Evolutionary conservation across 768 basidiomycete genomes (phyloP).

Genomic region (Pisolithus tinctorius): DNA sequence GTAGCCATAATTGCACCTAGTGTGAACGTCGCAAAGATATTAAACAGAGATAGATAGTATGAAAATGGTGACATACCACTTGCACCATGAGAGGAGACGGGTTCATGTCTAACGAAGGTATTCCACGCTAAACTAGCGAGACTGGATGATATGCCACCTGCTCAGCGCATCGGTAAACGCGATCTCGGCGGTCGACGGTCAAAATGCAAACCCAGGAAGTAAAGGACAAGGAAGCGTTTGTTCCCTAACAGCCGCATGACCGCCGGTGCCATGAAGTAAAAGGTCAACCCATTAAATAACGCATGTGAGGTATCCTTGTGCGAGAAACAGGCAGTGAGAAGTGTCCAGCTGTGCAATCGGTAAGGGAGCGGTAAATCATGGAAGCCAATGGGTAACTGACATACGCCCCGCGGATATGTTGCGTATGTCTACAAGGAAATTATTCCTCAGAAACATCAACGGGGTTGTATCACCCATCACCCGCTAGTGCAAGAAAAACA

Average conservation of each 20-base stretch:
- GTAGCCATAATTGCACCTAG: constrained; percentile 67
- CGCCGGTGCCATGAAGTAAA: constrained; percentile 66
- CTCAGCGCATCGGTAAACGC: background rate
- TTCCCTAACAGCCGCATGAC: constrained; percentile 61
- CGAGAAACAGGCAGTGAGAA: constrained; percentile 65
- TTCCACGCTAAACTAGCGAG: constrained; percentile 44
- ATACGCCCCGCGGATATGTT: constrained; percentile 61
- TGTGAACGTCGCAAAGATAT: background rate
- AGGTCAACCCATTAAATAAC: constrained; percentile 71
- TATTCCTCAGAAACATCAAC: constrained; percentile 46
- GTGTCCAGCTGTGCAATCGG: constrained; percentile 54
- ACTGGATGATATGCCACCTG: constrained; percentile 58
- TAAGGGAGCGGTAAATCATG: background rate
- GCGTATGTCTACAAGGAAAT: constrained; percentile 56
- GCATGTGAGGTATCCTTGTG: constrained; percentile 57
- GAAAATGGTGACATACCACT: constrained; percentile 46
- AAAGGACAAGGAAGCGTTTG: constrained; percentile 61
- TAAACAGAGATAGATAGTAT: background rate
- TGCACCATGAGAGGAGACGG: constrained; percentile 50
- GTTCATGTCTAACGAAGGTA: constrained; percentile 24
- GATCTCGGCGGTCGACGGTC: background rate
- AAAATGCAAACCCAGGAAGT: constrained; percentile 54
- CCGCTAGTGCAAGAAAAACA: constrained; percentile 23
- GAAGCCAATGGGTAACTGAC: constrained; percentile 31
- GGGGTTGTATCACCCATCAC: constrained; percentile 33